A percentile compares a stretch with the other conserved stretches of the same genome.
phyloP scores from a whole-genome alignment of 108 stramenopile species.

The Stephanodiscus minutulus region DNA sequence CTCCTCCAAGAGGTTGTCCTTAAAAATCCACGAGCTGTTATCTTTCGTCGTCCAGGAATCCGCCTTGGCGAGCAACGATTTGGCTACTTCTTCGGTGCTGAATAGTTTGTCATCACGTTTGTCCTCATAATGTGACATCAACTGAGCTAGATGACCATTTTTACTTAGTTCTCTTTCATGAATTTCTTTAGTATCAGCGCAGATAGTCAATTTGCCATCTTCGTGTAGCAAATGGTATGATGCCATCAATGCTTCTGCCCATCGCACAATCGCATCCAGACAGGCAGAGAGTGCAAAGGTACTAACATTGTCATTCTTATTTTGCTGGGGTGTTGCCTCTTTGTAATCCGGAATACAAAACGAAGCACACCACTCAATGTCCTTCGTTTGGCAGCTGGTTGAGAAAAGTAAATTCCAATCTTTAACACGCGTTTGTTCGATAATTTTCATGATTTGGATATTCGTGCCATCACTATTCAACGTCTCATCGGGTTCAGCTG shows the following conservation, averaged over 20 bases:
- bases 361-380: constrained; percentile 43
- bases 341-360: constrained; percentile 6
- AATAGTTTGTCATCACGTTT: constrained; percentile 5
- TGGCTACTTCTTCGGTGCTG: constrained; percentile 19
- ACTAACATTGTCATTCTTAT: neutral
- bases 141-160: neutral
- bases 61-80: constrained; percentile 18
- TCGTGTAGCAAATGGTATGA: constrained; percentile 5
- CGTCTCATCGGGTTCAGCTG: constrained; percentile 5
- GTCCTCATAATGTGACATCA: constrained; percentile 5
- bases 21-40: constrained; percentile 5
- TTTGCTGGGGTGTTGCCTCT: neutral
- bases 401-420: constrained; percentile 25
- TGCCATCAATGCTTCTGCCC: constrained; percentile 19
- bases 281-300: constrained; percentile 4
- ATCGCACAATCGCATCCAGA: constrained; percentile 29
- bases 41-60: constrained; percentile 28
- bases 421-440: constrained; percentile 15
- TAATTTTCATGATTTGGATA: constrained; percentile 7
- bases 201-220: constrained; percentile 22
- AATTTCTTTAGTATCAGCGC: neutral
- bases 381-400: constrained; percentile 30
- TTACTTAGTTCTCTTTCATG: neutral
- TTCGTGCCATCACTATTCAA: constrained; percentile 1
- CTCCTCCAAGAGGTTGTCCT: constrained; percentile 7